Base-by-base conservation (phyloP, 2,329 filamentous ascomycete species). In the Calonectria honghensis region DNA sequence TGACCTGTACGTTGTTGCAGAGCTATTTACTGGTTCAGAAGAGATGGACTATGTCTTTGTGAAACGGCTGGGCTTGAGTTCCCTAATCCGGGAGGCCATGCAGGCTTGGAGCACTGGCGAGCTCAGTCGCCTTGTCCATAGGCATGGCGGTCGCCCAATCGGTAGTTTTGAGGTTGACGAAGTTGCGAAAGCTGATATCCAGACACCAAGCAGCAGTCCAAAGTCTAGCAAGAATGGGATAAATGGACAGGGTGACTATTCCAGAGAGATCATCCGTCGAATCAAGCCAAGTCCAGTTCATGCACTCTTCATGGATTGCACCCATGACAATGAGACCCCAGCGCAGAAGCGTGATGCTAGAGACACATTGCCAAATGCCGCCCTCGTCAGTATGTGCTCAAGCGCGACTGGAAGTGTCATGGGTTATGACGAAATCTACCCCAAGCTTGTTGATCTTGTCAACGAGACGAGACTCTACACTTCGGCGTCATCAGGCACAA, bases 271-370 rank as follows among this genome's bases (percentile, higher is more conserved):
- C 24, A 90, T 98, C 78, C 94, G 93, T 77, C 93, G 90, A 75
- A 96, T 99, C 84, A 95, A 95, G 78, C 93, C 94, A n/a, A 94
- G 93, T 4, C 95, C 96, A 5, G 94, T 98, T 0, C 96, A 98
- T 78, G 97, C 96, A 0, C 88, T 99, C 1, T 98, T 99, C 85
- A 98, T 98, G 96, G 97, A 99, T 84, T 99, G 97, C 85, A 99
- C 97, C 0, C 97, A 99, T 84, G 97, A 99, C 86, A 99, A 99
- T 80, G 96, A 99, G 86, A 94, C 95, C 2, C 97, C 97, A 0
- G 95, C 96, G 0, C 96, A 99, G 85, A 98, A 98, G 85, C 91
- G 97, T 51, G 96, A 98, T 83, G 96, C 96, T 67, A 92, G 96
- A 74, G 97, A 99, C 83, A 98, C 97, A 0, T 89, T 99, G 13